phyloP scores from a whole-genome alignment of 2,329 filamentous ascomycete genomes.

The Tolypocladium nubicola region DNA sequence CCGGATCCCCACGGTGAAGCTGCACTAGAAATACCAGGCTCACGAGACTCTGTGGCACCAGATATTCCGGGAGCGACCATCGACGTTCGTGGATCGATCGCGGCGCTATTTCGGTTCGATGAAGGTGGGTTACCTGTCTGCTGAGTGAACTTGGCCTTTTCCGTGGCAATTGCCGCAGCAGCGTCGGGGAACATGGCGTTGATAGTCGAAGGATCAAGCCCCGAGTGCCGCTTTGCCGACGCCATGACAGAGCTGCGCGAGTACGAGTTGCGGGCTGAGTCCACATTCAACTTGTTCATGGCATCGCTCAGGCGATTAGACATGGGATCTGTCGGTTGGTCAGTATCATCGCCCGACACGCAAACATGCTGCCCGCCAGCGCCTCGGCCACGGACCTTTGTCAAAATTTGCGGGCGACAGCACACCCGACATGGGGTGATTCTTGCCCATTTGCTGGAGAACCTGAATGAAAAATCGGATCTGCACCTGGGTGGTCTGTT shows the following conservation, averaged over 20 bases:
- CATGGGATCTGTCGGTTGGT: conserved; percentile 66
- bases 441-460: conserved; percentile 97
- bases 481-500: conserved; percentile 98
- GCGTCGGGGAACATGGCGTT: conserved; percentile 99
- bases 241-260: conserved; percentile 64
- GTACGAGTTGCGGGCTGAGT: conserved; percentile 77
- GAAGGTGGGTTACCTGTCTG: conserved; percentile 82
- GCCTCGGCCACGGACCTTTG: conserved; percentile 55
- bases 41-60: conserved; percentile 30
- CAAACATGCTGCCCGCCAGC: not conserved
- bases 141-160: conserved; percentile 95
- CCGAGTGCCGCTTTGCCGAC: conserved; percentile 81
- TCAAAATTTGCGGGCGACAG: conserved; percentile 93
- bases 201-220: conserved; percentile 85
- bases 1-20: conserved; percentile 66
- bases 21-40: conserved; percentile 11
- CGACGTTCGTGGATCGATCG: conserved; percentile 66
- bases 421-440: conserved; percentile 91
- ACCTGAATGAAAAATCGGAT: conserved; percentile 99
- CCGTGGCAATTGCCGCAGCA: conserved; percentile 93
- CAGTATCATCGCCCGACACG: conserved; percentile 3
- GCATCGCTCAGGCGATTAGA: conserved; percentile 91
- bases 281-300: conserved; percentile 89
- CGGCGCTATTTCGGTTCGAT: conserved; percentile 85
- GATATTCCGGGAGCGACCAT: conserved; percentile 67